These are phyloP conservation scores for Yamadazyma laniorum DNA, from an alignment of 805 yeast genomes.

Conservation along the genomic window DNA sequence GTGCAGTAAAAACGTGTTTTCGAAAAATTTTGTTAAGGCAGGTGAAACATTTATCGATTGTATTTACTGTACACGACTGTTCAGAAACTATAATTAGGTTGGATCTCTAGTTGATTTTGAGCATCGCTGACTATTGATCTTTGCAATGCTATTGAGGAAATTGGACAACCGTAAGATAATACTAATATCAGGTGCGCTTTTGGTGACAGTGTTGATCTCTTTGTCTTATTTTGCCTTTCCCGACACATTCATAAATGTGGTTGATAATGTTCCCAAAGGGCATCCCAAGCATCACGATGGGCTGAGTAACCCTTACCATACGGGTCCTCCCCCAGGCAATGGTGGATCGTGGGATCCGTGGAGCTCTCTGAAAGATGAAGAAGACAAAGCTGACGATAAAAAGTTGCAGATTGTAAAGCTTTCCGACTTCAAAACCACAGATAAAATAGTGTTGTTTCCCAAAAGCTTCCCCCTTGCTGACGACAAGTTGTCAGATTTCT, in stretches of 20 bases:
- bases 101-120: too few species aligned
- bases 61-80: too few species aligned
- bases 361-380: too few species aligned
- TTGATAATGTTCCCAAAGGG: background rate
- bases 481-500: conserved; percentile 1
- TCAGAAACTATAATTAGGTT: too few species aligned
- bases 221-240: conserved; percentile 1
- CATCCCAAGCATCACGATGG: too few species aligned
- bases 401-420: conserved; percentile 3
- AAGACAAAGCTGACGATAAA: background rate
- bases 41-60: too few species aligned
- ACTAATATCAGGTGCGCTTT: background rate
- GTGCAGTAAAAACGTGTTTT: too few species aligned
- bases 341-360: background rate
- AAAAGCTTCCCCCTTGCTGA: conserved; percentile 10
- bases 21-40: too few species aligned
- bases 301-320: background rate
- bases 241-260: conserved; percentile 1
- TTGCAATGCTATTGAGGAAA: conserved; percentile 1
- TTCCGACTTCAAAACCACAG: conserved; percentile 2
- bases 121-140: too few species aligned
- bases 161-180: conserved; percentile 2
- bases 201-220: conserved; percentile 1
- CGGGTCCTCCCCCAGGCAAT: background rate
- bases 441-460: conserved; percentile 9